Evolutionary conservation across 164 flowering plant species (phyloP).

Genomic region (Euptelea pleiosperma): DNA sequence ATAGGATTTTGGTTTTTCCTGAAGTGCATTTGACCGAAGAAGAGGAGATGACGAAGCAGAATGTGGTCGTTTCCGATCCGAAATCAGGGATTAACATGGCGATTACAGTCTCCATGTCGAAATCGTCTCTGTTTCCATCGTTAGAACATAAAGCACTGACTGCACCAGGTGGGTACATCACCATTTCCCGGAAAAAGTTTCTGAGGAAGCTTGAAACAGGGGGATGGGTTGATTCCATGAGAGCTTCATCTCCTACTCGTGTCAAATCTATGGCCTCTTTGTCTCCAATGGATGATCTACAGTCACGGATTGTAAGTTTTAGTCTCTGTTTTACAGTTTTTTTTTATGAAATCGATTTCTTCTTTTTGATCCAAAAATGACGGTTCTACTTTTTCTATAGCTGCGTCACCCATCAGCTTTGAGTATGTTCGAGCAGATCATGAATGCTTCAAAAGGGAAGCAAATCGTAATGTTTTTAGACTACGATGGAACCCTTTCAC

Average conservation of each 20-base stretch:
- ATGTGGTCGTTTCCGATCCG: constrained; percentile 26
- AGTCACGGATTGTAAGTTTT: constrained; percentile 38
- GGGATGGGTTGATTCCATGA: constrained; percentile 49
- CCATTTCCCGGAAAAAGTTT: constrained; percentile 29
- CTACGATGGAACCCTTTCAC: constrained; percentile 90
- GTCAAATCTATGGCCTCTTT: constrained; percentile 22
- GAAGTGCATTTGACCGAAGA: neutral
- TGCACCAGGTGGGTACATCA: constrained; percentile 20
- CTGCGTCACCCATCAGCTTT: constrained; percentile 72
- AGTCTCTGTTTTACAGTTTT: neutral
- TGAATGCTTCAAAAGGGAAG: constrained; percentile 63
- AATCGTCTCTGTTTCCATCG: constrained; percentile 24
- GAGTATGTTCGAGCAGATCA: constrained; percentile 65
- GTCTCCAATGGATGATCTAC: constrained; percentile 25
- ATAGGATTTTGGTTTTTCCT: neutral
- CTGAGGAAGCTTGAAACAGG: constrained; percentile 31
- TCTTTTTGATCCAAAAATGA: neutral
- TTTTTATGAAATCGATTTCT: no score
- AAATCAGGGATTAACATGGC: constrained; percentile 18
- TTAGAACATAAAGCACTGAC: constrained; percentile 33
- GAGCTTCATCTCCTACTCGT: constrained; percentile 26
- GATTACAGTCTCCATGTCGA: constrained; percentile 21
- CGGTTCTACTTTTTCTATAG: constrained; percentile 24
- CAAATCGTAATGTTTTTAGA: constrained; percentile 84
- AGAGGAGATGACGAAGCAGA: constrained; percentile 30